A percentile compares a stretch with the other conserved stretches of the same genome.
phyloP scores from a whole-genome alignment of 345 rosid species.

The Populus nigra region DNA sequence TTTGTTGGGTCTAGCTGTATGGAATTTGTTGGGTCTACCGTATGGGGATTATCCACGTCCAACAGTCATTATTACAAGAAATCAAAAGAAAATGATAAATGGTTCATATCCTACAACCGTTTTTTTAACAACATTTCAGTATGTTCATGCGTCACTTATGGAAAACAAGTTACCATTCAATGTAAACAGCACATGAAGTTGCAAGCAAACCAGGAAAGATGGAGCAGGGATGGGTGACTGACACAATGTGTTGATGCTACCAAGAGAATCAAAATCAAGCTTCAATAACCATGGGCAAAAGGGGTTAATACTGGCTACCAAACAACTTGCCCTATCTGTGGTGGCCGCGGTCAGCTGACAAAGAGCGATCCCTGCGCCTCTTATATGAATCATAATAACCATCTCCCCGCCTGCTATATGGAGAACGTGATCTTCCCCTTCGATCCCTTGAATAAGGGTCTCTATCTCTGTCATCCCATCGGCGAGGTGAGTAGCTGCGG shows the following conservation, averaged over 20 bases:
- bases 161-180: background rate
- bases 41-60: background rate
- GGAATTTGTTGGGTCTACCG: background rate
- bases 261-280: background rate
- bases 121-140: background rate
- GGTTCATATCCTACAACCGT: background rate
- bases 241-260: background rate
- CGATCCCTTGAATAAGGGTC: slow-evolving; percentile 42
- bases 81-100: background rate
- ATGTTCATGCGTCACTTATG: background rate
- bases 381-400: slow-evolving; percentile 31
- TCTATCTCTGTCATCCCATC: slow-evolving; percentile 33
- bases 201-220: background rate
- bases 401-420: slow-evolving; percentile 35
- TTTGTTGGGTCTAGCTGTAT: background rate
- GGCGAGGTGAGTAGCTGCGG: slow-evolving; percentile 50
- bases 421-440: slow-evolving; percentile 52
- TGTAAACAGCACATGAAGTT: background rate
- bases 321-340: slow-evolving; percentile 14
- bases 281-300: background rate
- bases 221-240: background rate
- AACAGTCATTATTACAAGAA: background rate
- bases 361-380: slow-evolving; percentile 38
- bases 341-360: slow-evolving; percentile 29
- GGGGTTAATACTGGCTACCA: background rate